Base-by-base conservation (phyloP, 345 rosid species). In the Punica granatum region DNA sequence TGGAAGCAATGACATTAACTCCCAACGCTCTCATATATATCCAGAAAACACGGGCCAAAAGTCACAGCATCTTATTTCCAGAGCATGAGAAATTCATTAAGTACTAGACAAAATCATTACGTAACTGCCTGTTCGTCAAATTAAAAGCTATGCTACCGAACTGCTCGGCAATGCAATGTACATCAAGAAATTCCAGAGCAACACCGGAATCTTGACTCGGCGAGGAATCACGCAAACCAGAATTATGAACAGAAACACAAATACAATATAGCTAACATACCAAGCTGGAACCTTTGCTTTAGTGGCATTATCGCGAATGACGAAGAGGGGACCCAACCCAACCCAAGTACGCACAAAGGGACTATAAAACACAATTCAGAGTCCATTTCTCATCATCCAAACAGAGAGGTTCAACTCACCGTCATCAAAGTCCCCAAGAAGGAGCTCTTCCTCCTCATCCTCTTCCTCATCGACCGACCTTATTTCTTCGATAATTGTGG, bases 361-460 rank as follows among this genome's bases (percentile, higher is more conserved):
- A 42, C 46, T 21, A 31, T 25, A 23, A 23, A 23, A 7, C 69
- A 9, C 46, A 15, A 62, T 30, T 36, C 41, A 11, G 7, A 68
- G 56, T 2, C 67, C 66, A 69, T 32, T 41, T 49, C 3, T 58
- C 37, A 39, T 9, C 25, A 54, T 58, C 35, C 67, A 63, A 67
- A 36, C 48, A 46, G n/a, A 62, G 28, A 6, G 65, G 25, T 37
- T 21, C 18, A 43, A 77, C 67, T 75, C 69, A 84, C 87, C 98
- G 61, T 80, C 86, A 33, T 83, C 85, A 6, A 83, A 73, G 72
- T 82, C 87, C 70, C 82, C 86, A 61, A 80, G 69, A 41, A 82
- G 65, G 74, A 82, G 73, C 18, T 28, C 62, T 10, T 35, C 62
- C 64, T 73, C 81, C 64, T 80, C 1, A 60, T 76, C 86, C 67